phyloP scores from a whole-genome alignment of 202 grass and related monocot genomes.

The Saccharum hybrid region DNA sequence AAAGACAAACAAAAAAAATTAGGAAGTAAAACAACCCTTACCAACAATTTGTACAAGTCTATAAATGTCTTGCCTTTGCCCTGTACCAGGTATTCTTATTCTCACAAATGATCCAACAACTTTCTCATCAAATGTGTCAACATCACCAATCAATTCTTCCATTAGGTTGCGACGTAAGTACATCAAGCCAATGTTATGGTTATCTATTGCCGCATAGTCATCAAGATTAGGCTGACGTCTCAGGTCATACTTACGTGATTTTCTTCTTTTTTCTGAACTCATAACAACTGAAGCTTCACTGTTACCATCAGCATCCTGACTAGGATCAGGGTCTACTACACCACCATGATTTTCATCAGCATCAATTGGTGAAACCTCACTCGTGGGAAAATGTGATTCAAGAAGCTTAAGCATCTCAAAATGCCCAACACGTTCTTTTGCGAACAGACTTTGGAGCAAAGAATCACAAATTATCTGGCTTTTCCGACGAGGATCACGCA shows the following conservation, averaged over 20 bases:
- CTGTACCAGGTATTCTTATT: slow-evolving; percentile 83
- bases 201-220: slow-evolving; percentile 92
- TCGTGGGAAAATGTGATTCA: slow-evolving; percentile 80
- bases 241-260: slow-evolving; percentile 67
- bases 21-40: slow-evolving; percentile 54
- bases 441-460: slow-evolving; percentile 81
- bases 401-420: slow-evolving; percentile 99
- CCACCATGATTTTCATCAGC: slow-evolving; percentile 86
- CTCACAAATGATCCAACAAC: slow-evolving; percentile 97
- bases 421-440: slow-evolving; percentile 81
- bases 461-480: slow-evolving; percentile 95
- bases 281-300: slow-evolving; percentile 72
- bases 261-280: slow-evolving; percentile 77
- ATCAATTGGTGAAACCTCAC: slow-evolving; percentile 63
- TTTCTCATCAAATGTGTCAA: slow-evolving; percentile 72
- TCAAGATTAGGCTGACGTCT: slow-evolving; percentile 74
- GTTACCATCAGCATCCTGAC: slow-evolving; percentile 71
- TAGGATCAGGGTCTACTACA: slow-evolving; percentile 92
- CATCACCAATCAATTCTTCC: slow-evolving; percentile 86
- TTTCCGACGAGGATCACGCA: slow-evolving; percentile 80
- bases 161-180: slow-evolving; percentile 92
- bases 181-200: slow-evolving; percentile 92
- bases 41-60: slow-evolving; percentile 97
- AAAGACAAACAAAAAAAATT: slow-evolving; percentile 37
- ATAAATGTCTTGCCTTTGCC: slow-evolving; percentile 94